Conservation (phyloP, 2,329 filamentous ascomycete genomes). For the Ceratocystis diversiconidia region DNA sequence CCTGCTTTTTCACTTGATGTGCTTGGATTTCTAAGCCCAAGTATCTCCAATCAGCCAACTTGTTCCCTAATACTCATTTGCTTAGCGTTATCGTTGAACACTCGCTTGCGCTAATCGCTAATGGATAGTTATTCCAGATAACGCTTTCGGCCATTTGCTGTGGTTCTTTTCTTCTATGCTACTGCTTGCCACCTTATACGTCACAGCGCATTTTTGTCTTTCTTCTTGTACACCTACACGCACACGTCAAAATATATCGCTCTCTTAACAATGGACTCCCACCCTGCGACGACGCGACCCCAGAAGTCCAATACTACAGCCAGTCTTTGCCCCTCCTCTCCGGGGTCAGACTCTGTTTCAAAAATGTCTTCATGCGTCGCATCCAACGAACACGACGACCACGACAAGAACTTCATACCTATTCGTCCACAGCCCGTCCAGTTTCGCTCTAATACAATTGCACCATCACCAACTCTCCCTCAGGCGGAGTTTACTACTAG, state of each 20-base stretch:
- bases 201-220: slow-evolving; percentile 1
- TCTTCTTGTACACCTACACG: background rate
- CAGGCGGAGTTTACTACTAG: slow-evolving; percentile 18
- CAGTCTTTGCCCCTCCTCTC: background rate
- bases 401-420: background rate
- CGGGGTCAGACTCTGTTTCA: slow-evolving; percentile 7
- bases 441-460: slow-evolving; percentile 18
- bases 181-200: background rate
- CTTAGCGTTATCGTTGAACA: background rate
- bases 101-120: background rate
- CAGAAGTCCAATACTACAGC: background rate
- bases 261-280: background rate
- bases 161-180: background rate
- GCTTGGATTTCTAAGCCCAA: background rate
- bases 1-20: background rate
- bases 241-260: background rate
- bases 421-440: slow-evolving; percentile 10
- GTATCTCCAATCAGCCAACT: background rate
- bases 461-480: slow-evolving; percentile 15
- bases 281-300: background rate
- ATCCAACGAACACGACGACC: background rate
- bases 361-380: background rate
- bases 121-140: background rate
- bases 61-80: background rate
- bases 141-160: background rate